Percentiles rank a stretch among this genome's conserved stretches.
These are phyloP conservation scores for Pholiota molesta DNA, from an alignment of 768 basidiomycete genomes.

Conservation along the genomic window DNA sequence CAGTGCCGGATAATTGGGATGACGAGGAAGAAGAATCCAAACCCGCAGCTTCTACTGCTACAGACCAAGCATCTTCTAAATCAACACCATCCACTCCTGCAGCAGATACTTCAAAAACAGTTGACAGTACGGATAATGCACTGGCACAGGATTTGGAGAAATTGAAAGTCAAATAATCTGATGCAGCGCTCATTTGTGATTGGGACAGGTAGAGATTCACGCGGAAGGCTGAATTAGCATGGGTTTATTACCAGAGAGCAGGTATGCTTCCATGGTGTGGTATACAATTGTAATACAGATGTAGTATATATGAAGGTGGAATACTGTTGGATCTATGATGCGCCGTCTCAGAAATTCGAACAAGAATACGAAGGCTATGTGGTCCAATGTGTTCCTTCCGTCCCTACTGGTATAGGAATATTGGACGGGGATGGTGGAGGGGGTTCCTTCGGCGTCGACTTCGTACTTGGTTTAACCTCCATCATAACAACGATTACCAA, in stretches of 20 bases:
- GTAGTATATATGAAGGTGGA: constrained; percentile 41
- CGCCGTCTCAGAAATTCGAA: neutral
- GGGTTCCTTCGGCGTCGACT: constrained; percentile 25
- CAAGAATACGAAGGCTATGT: constrained; percentile 24
- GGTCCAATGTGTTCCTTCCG: constrained; percentile 36
- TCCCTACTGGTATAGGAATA: constrained; percentile 29
- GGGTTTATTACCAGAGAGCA: neutral
- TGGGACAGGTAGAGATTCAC: neutral
- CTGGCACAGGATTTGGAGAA: constrained; percentile 58
- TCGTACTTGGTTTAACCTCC: constrained; percentile 59
- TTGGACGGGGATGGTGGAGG: constrained; percentile 29
- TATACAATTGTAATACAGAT: constrained; percentile 38
- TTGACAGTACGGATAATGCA: constrained; percentile 22
- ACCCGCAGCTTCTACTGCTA: constrained; percentile 23
- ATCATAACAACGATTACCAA: constrained; percentile 69
- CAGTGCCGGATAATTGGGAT: constrained; percentile 79
- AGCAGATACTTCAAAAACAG: constrained; percentile 14
- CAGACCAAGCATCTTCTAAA: constrained; percentile 7
- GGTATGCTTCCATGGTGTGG: constrained; percentile 25
- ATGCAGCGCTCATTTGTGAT: neutral
- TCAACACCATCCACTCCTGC: constrained; percentile 19
- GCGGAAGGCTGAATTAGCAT: too few species aligned
- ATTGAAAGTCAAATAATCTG: constrained; percentile 52
- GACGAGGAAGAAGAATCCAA: constrained; percentile 59
- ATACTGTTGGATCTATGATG: constrained; percentile 17